Evolutionary conservation across 768 basidiomycete species (phyloP).

Genomic region (Mycena kentingensis): DNA sequence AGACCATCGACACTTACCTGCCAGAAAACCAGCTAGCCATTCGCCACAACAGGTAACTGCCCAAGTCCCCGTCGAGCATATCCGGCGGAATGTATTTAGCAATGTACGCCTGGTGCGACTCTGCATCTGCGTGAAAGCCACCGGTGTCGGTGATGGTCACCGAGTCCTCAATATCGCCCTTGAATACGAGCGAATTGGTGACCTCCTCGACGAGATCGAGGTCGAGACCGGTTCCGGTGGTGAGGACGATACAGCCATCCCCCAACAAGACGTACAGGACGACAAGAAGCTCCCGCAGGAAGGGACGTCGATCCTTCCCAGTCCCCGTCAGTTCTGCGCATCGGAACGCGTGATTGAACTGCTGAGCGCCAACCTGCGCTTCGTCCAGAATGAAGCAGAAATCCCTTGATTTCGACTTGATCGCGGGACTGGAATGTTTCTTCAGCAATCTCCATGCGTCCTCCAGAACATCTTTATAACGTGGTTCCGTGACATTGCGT

Average conservation of each 20-base stretch:
- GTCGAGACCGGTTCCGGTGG: background rate
- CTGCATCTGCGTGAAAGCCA: background rate
- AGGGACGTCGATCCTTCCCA: background rate
- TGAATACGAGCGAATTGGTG: background rate
- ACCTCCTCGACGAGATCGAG: background rate
- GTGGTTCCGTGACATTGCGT: background rate
- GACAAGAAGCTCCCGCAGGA: background rate
- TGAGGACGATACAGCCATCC: background rate
- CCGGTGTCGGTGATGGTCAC: background rate
- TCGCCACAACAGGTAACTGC: background rate
- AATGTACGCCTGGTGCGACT: background rate
- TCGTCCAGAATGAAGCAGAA: background rate
- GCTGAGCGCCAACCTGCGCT: background rate
- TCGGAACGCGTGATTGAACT: background rate
- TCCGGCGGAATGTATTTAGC: background rate
- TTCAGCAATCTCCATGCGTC: background rate
- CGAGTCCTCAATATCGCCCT: background rate
- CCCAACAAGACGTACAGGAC: background rate
- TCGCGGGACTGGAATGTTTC: background rate
- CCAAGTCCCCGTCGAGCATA: background rate
- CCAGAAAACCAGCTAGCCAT: background rate
- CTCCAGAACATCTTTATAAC: background rate
- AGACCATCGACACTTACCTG: background rate
- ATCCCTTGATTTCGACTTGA: too few species aligned
- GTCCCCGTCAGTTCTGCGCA: background rate